These are phyloP conservation scores for Coniochaeta pulveracea DNA, from an alignment of 2,329 filamentous ascomycete genomes.

Conservation along the genomic window DNA sequence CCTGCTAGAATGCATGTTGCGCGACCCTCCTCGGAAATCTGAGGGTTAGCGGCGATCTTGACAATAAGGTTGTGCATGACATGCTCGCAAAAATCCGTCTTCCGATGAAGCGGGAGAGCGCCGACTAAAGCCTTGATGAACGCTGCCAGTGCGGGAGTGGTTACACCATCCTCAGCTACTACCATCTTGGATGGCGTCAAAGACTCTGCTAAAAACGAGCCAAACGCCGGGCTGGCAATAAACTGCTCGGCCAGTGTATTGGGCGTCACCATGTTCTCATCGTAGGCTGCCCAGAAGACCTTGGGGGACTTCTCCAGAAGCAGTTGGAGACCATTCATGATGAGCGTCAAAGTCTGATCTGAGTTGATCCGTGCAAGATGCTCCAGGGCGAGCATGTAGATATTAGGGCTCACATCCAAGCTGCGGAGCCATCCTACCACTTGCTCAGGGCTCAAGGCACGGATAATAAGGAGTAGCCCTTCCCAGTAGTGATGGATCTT, in stretches of 20 bases:
- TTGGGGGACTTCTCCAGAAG: conserved; percentile 66
- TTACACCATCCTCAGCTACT: conserved; percentile 36
- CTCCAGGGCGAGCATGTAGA: conserved; percentile 49
- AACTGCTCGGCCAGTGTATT: conserved; percentile 75
- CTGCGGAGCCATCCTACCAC: conserved; percentile 69
- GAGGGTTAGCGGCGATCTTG: conserved; percentile 42
- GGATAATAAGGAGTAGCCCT: conserved; percentile 63
- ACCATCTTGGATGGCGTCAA: conserved; percentile 39
- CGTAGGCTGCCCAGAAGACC: conserved; percentile 83
- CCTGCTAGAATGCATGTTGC: conserved; percentile 54
- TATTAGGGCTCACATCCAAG: conserved; percentile 66
- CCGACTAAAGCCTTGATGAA: conserved; percentile 72
- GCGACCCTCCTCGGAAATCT: conserved; percentile 44
- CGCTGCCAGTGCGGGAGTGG: conserved; percentile 53
- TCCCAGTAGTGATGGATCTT: conserved; percentile 68
- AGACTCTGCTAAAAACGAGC: conserved; percentile 49
- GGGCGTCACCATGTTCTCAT: conserved; percentile 55
- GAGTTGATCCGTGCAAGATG: conserved; percentile 33
- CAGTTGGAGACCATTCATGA: conserved; percentile 58
- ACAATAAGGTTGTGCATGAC: conserved; percentile 65
- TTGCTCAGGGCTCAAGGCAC: conserved; percentile 58
- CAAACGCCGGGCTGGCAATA: conserved; percentile 59
- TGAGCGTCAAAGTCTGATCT: conserved; percentile 50
- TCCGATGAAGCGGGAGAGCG: conserved; percentile 65
- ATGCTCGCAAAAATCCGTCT: conserved; percentile 71